Conservation (phyloP, 2,329 filamentous ascomycete genomes). For the Scedosporium apiospermum region DNA sequence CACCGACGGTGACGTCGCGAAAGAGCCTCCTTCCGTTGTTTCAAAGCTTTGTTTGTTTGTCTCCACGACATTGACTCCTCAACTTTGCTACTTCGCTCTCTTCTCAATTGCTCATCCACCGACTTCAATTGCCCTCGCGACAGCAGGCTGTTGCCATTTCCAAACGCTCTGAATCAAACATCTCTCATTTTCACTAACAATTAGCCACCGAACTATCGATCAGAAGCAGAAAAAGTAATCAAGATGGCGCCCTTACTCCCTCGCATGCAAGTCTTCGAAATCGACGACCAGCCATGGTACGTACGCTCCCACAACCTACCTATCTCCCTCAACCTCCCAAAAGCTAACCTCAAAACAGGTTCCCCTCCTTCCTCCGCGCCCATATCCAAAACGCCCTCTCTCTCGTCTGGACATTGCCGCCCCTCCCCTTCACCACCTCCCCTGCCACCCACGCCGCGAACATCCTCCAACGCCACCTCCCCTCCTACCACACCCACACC, state of each 20-base stretch:
- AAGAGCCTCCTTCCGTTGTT: neutral
- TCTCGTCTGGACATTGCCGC: slow-evolving; percentile 49
- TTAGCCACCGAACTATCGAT: neutral
- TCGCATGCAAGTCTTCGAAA: slow-evolving; percentile 56
- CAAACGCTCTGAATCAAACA: neutral
- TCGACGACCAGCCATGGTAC: slow-evolving; percentile 58
- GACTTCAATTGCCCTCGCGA: neutral
- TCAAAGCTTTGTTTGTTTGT: neutral
- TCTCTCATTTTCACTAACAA: neutral
- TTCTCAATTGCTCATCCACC: neutral
- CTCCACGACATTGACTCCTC: neutral
- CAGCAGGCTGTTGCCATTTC: neutral
- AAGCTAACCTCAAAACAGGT: slow-evolving; percentile 33
- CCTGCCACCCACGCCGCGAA: slow-evolving; percentile 53
- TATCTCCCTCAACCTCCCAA: neutral
- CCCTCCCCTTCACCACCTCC: slow-evolving; percentile 49
- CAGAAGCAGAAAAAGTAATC: neutral
- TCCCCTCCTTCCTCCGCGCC: slow-evolving; percentile 54
- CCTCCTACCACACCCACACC: slow-evolving; percentile 41
- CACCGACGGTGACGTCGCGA: neutral
- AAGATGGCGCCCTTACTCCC: slow-evolving; percentile 41
- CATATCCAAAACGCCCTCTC: slow-evolving; percentile 57
- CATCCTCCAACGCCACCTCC: slow-evolving; percentile 43
- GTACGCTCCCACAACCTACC: slow-evolving; percentile 10
- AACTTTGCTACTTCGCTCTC: neutral